Conservation (phyloP, 257 asterid genomes). For the Plantago elongata region DNA sequence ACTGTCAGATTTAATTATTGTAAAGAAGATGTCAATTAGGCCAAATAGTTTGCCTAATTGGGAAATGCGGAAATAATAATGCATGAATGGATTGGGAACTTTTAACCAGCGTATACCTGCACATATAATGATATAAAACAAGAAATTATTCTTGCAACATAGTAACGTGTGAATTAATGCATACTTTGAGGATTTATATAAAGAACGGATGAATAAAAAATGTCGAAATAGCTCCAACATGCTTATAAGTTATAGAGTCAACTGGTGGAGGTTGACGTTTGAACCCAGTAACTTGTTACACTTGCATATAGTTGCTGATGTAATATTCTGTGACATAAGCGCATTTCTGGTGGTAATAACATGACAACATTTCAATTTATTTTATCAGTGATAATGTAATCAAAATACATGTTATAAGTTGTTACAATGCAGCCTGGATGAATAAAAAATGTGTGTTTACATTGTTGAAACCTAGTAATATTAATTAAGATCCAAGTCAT, state of each 20-base stretch:
- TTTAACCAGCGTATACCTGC: not conserved
- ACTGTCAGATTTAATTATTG: too few species aligned
- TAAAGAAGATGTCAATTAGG: too few species aligned
- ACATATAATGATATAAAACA: slow-evolving; percentile 4
- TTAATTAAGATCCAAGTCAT: not conserved
- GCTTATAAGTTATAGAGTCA: not conserved
- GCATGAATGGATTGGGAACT: not conserved
- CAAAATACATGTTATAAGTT: not conserved
- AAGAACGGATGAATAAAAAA: not conserved
- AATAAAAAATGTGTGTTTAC: slow-evolving; percentile 1
- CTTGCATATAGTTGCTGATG: not conserved
- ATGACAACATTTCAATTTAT: too few species aligned
- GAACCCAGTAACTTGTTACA: not conserved
- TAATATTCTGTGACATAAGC: slow-evolving; percentile 1
- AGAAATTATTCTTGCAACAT: not conserved
- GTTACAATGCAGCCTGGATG: not conserved
- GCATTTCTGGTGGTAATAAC: not conserved
- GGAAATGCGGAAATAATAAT: not conserved
- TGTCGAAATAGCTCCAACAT: not conserved
- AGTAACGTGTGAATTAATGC: not conserved
- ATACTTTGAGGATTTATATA: not conserved
- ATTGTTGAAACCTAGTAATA: not conserved
- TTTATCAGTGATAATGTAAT: too few species aligned
- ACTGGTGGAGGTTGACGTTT: too few species aligned
- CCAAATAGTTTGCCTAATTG: too few species aligned